phyloP scores from a whole-genome alignment of 2,329 filamentous ascomycete species.

The Sclerotinia nivalis region DNA sequence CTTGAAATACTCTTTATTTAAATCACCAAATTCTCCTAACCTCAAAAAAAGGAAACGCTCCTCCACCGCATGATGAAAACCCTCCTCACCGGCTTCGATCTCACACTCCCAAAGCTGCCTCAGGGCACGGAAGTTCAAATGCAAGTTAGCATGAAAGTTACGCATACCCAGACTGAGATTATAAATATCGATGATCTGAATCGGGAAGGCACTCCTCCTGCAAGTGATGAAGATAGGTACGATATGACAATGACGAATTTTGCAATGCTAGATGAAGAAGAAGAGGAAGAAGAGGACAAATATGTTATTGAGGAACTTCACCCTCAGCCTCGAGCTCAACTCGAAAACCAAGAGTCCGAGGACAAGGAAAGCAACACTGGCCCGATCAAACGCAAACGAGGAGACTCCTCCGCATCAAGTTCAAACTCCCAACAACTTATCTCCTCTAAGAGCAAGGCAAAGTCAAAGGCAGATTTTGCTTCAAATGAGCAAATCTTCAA shows the following conservation, averaged over 20 bases:
- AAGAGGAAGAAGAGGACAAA: background rate
- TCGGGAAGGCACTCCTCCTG: background rate
- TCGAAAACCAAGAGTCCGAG: too few relatives aligned
- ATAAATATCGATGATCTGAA: background rate
- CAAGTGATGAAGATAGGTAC: background rate
- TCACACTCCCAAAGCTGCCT: background rate
- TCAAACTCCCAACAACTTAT: too few relatives aligned
- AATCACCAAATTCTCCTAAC: background rate
- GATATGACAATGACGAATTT: background rate
- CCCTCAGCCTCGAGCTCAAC: too few relatives aligned
- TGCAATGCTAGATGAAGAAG: background rate
- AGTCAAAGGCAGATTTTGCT: too few relatives aligned
- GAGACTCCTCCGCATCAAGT: background rate
- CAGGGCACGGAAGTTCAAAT: background rate
- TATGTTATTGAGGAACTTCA: too few relatives aligned
- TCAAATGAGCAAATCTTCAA: background rate
- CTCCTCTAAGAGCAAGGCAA: too few relatives aligned
- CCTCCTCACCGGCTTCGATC: background rate
- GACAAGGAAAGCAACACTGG: too few relatives aligned
- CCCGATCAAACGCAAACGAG: background rate
- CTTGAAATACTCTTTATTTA: too few relatives aligned
- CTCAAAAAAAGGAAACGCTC: background rate
- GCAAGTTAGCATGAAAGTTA: background rate
- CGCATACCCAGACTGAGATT: background rate
- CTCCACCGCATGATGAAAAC: background rate